Evolutionary conservation across 169 alveolate genomes (phyloP).

Genomic region (Cardiosporidium cionae): DNA sequence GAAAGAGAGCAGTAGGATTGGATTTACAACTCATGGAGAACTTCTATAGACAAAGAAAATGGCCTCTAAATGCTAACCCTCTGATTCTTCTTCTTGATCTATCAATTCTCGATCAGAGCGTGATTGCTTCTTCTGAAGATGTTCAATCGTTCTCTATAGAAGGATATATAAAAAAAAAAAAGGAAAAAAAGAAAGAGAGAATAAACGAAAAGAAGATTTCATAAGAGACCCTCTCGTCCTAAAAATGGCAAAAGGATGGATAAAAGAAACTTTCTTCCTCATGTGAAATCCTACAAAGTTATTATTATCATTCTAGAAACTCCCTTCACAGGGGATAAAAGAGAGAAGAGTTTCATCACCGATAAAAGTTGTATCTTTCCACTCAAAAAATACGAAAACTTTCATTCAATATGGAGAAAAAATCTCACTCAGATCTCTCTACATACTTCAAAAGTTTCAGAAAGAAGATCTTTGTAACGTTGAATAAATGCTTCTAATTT

Average conservation of each 20-base stretch:
- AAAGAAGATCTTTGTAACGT: slow-evolving; percentile 62
- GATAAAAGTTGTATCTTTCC: too few species aligned
- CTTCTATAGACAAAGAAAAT: neutral
- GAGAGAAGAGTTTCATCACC: too few species aligned
- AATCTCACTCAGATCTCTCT: too few species aligned
- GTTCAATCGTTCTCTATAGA: slow-evolving; percentile 32
- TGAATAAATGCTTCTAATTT: slow-evolving; percentile 64
- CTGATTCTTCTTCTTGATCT: slow-evolving; percentile 33
- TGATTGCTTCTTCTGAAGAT: slow-evolving; percentile 52
- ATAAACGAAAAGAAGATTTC: neutral
- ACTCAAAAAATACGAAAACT: too few species aligned
- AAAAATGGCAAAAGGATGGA: neutral
- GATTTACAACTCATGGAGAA: neutral
- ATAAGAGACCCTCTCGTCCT: neutral
- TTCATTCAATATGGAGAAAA: too few species aligned
- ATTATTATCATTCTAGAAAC: neutral
- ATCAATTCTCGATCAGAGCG: slow-evolving; percentile 48
- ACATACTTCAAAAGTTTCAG: slow-evolving; percentile 60
- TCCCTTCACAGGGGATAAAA: neutral
- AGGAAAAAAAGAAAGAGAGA: neutral
- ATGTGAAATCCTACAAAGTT: neutral
- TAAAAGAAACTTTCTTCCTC: slow-evolving; percentile 1
- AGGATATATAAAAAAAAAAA: neutral
- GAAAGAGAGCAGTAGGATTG: neutral
- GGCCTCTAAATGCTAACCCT: neutral